Evolutionary conservation across 306 rosid species (phyloP), one percentile per base, ranked within the genome.

Genomic region (Cicer bijugum): DNA sequence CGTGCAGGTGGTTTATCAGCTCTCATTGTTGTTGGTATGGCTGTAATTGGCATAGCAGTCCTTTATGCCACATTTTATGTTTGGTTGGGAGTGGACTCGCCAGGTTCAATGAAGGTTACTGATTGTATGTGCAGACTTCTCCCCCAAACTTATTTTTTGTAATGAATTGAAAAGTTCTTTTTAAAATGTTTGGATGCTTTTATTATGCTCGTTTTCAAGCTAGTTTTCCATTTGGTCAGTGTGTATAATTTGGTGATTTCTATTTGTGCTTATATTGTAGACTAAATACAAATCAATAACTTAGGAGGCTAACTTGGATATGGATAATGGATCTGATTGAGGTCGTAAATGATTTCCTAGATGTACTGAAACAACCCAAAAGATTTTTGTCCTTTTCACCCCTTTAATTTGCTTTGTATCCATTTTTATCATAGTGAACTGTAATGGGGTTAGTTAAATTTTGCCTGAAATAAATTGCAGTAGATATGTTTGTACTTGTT

Each of bases 1-100:
- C 97, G 99, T 20, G 99, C 99, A 71, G 99, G 99, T 84, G 99
- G 97, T 73, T 91, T 94, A 75, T 91, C 99, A 56, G 99, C 99
- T 44, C 10, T 94, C 50, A 77, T 89, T 76, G 99, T 94, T 65
- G 99, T 94, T 85, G 99, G 99, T 68, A 91, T 94, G 99, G 99
- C 99, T 85, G 99, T 94, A 48, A 78, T 86, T 71, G 99, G 99
- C 61, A 85, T 94, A 68, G 95, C 99, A 10, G 85, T 94, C 73
- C 88, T 94, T 78, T 94, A 94, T 82, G 77, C 99, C 82, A 87
- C 91, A 72, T 94, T 94, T 85, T 87, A 91, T 87, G 97, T 94
- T 61, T 94, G 90, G 91, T 76, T 94, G 88, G 96, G 90, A 71
- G 97, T 94, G 86, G 99, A 88, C 83, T 71, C 85, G 1, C 95